A percentile compares a stretch with the other conserved stretches of the same genome.
phyloP scores from a whole-genome alignment of 768 basidiomycete species.

The Suillus alpinus region DNA sequence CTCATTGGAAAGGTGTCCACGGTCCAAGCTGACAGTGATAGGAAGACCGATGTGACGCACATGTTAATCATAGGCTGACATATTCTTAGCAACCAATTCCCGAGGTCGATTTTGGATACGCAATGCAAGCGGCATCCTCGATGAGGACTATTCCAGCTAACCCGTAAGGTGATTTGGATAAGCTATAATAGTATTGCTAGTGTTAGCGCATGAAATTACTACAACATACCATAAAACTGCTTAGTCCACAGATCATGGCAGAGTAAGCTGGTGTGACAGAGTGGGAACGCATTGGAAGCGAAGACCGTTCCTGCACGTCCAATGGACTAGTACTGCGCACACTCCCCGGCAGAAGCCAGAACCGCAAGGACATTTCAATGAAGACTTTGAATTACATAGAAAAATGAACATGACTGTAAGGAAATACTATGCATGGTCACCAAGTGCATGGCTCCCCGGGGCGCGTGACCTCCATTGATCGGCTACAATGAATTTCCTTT shows the following conservation, averaged over 20 bases:
- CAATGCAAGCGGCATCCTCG: neutral
- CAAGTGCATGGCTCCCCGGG: neutral
- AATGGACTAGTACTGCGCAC: no score
- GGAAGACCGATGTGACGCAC: neutral
- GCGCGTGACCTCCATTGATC: conserved; percentile 1
- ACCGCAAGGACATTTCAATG: neutral
- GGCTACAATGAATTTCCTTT: conserved; percentile 17
- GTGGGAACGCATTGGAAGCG: neutral
- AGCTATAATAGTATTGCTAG: neutral
- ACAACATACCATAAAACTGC: no score
- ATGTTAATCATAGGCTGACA: neutral
- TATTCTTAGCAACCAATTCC: neutral
- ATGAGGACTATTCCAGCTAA: neutral
- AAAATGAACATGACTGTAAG: neutral
- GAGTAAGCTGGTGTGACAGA: neutral
- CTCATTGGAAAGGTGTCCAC: neutral
- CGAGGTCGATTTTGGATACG: neutral
- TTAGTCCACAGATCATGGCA: no score
- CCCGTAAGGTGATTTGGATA: neutral
- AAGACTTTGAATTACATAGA: neutral
- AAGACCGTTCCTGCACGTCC: neutral
- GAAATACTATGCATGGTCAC: neutral
- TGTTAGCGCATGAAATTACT: neutral
- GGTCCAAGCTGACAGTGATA: neutral
- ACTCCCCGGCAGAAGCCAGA: neutral